Evolutionary conservation across 139 green algal genomes (phyloP).

Genomic region (Closterium sp.): DNA sequence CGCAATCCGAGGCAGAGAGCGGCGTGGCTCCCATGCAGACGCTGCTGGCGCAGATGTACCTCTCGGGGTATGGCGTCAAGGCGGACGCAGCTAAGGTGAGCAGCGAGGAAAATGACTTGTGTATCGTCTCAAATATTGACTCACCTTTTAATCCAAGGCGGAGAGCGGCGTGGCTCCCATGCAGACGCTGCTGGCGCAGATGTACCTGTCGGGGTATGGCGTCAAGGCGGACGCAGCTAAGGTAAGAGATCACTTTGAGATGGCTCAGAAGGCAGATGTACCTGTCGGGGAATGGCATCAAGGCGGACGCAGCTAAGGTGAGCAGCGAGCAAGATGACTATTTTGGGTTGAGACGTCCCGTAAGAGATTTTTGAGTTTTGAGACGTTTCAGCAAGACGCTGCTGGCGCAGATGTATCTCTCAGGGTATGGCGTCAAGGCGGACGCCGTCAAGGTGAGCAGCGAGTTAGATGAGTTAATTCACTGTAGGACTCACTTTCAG

Average conservation of each 20-base stretch:
- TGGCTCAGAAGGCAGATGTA: too few species aligned
- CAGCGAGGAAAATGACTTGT: background rate
- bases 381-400: too few species aligned
- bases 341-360: too few species aligned
- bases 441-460: slow-evolving; percentile 31
- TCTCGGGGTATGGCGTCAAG: slow-evolving; percentile 31
- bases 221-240: slow-evolving; percentile 1
- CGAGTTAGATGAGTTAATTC: too few species aligned
- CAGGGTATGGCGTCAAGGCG: slow-evolving; percentile 24
- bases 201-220: slow-evolving; percentile 39
- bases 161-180: slow-evolving; percentile 16
- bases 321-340: background rate
- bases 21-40: slow-evolving; percentile 30
- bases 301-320: too few species aligned
- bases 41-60: slow-evolving; percentile 40
- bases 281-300: too few species aligned
- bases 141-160: slow-evolving; percentile 5
- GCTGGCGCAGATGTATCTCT: slow-evolving; percentile 38
- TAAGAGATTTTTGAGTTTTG: too few species aligned
- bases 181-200: slow-evolving; percentile 39
- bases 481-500: background rate
- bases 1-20: slow-evolving; percentile 5
- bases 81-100: slow-evolving; percentile 28
- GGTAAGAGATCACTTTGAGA: too few species aligned
- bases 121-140: too few species aligned